Base-by-base conservation (phyloP, 2,329 filamentous ascomycete genomes). In the Cercospora janseana region DNA sequence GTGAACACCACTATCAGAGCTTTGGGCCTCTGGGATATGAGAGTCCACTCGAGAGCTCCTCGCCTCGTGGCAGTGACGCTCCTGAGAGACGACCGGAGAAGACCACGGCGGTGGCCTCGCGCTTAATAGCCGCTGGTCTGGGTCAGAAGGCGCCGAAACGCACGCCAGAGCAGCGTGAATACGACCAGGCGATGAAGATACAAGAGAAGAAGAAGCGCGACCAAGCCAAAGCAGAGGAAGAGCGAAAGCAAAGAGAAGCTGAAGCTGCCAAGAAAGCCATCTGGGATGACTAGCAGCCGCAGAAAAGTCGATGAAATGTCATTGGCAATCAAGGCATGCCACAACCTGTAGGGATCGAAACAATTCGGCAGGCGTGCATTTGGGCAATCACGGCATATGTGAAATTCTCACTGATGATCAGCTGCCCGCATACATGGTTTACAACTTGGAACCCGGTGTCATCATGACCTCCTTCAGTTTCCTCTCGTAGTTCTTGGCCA, bases 101-200 rank as follows among this genome's bases (percentile, higher is more conserved):
- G 76, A 94, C 91, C 55, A 94, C 94, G 54, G 88, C 90, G 0
- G 89, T 95, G 29, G 93, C 93, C 4, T 81, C 87, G 55, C 78
- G 93, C 52, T 79, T 98, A 80, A 97, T 98, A 67, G 90, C 89
- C 0, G 87, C 87, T 3, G 90, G 88, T 0, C 73, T 97, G 58
- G 93, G 93, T 1, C 80, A 96, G 47, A 82, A 84, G 63, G 82
- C 85, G 26, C 88, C 89, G 24, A 86, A 82, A 73, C 80, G 85
- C 68, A 96, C 89, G 1, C 89, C 94, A 56, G 91, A 96, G 72
- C 87, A 95, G 76, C 80, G 79, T 61, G 87, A 88, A 46, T 97
- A 93, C 67, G 91, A 97, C 63, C 81, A 79, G 59, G 85, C 87
- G 1, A 75, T 93, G 54, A 82, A 85, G 62, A 87, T 95, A 70